A percentile compares a stretch with the other conserved stretches of the same genome.
phyloP scores from a whole-genome alignment of 345 rosid genomes.

The Melastoma malabathricum region DNA sequence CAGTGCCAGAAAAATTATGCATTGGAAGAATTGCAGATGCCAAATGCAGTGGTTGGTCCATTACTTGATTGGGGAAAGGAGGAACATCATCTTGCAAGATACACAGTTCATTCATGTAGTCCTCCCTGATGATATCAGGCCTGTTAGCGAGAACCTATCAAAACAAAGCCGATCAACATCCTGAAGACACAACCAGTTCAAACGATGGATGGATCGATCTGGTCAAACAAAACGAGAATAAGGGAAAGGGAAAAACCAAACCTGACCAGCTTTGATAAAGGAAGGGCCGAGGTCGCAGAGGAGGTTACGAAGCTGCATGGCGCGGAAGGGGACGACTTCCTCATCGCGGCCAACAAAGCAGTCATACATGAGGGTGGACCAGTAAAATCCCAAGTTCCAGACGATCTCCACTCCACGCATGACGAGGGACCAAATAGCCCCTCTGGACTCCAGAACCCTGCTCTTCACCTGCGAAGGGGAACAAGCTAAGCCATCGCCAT shows the following conservation, averaged over 20 bases:
- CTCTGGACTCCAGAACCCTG: slow-evolving; percentile 73
- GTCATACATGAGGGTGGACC: slow-evolving; percentile 80
- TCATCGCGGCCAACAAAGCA: slow-evolving; percentile 77
- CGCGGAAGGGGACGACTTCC: slow-evolving; percentile 83
- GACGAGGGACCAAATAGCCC: slow-evolving; percentile 46
- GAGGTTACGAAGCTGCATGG: slow-evolving; percentile 86
- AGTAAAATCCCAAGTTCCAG: slow-evolving; percentile 80
- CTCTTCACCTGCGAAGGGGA: slow-evolving; percentile 45
- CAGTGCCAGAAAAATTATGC: too few relatives aligned
- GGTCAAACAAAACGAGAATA: not conserved
- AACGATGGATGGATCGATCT: too few relatives aligned
- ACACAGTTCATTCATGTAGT: slow-evolving; percentile 96
- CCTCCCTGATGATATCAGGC: slow-evolving; percentile 92
- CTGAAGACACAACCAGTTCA: too few relatives aligned
- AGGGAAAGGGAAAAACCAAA: slow-evolving; percentile 10
- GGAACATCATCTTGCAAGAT: slow-evolving; percentile 98
- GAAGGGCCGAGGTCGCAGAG: slow-evolving; percentile 94
- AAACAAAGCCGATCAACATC: not conserved
- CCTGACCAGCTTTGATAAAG: slow-evolving; percentile 97
- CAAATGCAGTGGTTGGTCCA: not conserved
- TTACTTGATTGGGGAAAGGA: slow-evolving; percentile 83
- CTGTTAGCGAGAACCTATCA: slow-evolving; percentile 81
- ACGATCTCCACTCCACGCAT: slow-evolving; percentile 83
- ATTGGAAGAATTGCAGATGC: too few relatives aligned
- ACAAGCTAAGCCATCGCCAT: not conserved